Percentiles rank a stretch among this genome's conserved stretches.
Evolutionary conservation across 2,329 filamentous ascomycete species (phyloP).

Genomic region (Aureobasidium subglaciale): DNA sequence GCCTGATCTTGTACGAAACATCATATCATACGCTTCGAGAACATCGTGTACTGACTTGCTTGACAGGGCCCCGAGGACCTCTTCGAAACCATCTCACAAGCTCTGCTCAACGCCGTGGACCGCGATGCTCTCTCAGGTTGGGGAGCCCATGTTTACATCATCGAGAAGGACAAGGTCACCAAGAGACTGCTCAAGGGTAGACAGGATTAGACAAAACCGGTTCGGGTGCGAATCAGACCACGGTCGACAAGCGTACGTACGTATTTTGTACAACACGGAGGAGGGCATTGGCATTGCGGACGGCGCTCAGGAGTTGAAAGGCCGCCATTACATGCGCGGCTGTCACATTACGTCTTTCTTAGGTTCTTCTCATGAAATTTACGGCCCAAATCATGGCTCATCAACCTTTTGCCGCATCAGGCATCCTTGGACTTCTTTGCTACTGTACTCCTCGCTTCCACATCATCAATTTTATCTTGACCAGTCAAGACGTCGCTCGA

Average conservation of each 20-base stretch:
- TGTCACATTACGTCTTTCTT: slow-evolving; percentile 15
- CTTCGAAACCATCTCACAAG: slow-evolving; percentile 97
- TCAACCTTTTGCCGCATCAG: neutral
- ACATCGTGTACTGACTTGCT: slow-evolving; percentile 11
- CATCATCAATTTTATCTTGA: neutral
- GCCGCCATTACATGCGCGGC: slow-evolving; percentile 9
- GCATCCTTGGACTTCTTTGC: neutral
- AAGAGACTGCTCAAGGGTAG: slow-evolving; percentile 97
- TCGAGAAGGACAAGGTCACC: slow-evolving; percentile 99
- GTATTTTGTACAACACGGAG: slow-evolving; percentile 12
- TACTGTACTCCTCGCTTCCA: neutral
- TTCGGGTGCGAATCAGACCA: neutral
- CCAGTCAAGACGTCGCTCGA: neutral
- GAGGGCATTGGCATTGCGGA: slow-evolving; percentile 14
- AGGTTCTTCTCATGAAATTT: slow-evolving; percentile 15
- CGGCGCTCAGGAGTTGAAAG: slow-evolving; percentile 15
- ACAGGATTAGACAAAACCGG: slow-evolving; percentile 56
- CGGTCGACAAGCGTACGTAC: slow-evolving; percentile 1
- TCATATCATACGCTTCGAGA: neutral
- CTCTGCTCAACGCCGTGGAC: slow-evolving; percentile 90
- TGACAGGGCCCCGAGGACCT: slow-evolving; percentile 80
- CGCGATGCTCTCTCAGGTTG: slow-evolving; percentile 94
- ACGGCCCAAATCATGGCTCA: slow-evolving; percentile 12
- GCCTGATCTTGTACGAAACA: slow-evolving; percentile 72
- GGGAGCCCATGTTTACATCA: slow-evolving; percentile 98